Conservation (phyloP, 2,329 filamentous ascomycete genomes). For the Hypoxylon sp. region DNA sequence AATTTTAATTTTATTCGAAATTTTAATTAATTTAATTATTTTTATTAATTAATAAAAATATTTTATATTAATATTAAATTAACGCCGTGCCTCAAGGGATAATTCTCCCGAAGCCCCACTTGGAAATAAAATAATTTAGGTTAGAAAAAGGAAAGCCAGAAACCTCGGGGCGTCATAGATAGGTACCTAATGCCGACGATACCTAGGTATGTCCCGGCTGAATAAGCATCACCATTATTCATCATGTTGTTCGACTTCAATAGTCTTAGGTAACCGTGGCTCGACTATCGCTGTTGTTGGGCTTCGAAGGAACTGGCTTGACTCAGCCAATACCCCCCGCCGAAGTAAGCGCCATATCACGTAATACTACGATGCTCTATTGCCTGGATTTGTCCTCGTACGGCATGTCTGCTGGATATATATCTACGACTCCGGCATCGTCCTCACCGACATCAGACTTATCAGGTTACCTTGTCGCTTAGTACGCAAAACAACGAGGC, state of each 20-base stretch:
- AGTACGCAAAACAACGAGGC: constrained; percentile 15
- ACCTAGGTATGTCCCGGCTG: constrained; percentile 2
- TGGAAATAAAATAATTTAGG: constrained; percentile 14
- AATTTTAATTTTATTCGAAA: too few species aligned
- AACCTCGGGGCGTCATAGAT: constrained; percentile 22
- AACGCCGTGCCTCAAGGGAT: too few species aligned
- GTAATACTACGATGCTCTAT: constrained; percentile 29
- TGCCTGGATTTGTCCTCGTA: constrained; percentile 23
- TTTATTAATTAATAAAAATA: too few species aligned
- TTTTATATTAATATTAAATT: too few species aligned
- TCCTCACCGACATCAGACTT: constrained; percentile 17
- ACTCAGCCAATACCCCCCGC: constrained; percentile 26
- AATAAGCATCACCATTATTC: not conserved
- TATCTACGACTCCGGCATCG: constrained; percentile 24
- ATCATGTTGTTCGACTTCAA: constrained; percentile 8
- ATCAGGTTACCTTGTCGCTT: constrained; percentile 6
- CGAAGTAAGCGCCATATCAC: constrained; percentile 26
- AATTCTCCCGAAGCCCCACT: not conserved
- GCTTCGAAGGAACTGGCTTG: not conserved
- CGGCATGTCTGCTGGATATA: constrained; percentile 16
- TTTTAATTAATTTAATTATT: too few species aligned
- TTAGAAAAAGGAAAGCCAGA: constrained; percentile 29
- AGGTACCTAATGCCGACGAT: too few species aligned
- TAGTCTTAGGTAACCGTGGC: not conserved
- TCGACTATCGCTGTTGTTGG: constrained; percentile 16